Evolutionary conservation across 306 rosid genomes (phyloP), one percentile per base, ranked within the genome.

Genomic region (Crotalaria pallida): DNA sequence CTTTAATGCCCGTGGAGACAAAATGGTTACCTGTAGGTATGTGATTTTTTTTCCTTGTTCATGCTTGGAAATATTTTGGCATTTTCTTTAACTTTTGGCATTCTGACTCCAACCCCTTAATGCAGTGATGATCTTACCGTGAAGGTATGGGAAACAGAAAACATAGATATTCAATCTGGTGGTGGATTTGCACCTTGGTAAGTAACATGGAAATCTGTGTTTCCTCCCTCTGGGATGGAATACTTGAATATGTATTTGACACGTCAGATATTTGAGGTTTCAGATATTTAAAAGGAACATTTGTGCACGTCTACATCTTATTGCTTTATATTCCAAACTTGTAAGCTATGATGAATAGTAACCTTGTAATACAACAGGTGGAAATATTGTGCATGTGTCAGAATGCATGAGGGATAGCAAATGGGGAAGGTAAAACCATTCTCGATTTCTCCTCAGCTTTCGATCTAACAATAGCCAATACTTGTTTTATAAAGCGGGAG

Each of bases 11-110:
- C 69, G 73, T 18, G 99, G 96, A 72, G 96, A 95, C 84, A 95
- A 86, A 85, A 86, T 95, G 96, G 96, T 89, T 68, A 81, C 92
- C 38, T 87, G 96, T 81, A 86, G 99, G 97, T 94, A 79, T 48
- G 87, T 50, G n/a, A 38, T 60, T 22, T 33, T 13, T 27, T 19
- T 29, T 33, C 76, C 19, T 65, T 24, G 65, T 55, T 19, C 41
- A 17, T 67, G 10, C 64, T 10, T 77, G 64, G 66, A 40, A 29
- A 60, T 69, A 12, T 64, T 67, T 64, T 70, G 44, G 49, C 65
- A 23, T 58, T 80, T 69, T 19, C 21, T 50, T 64, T 31, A 60
- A 69, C 44, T 63, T 50, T 29, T 77, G 57, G 19, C 57, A 48
- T 68, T 40, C 52, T 78, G 76, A 71, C 9, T 61, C 40, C 47